Conservation (phyloP, 192 early-diverging fungal species). For the Rhizophagus clarus region DNA sequence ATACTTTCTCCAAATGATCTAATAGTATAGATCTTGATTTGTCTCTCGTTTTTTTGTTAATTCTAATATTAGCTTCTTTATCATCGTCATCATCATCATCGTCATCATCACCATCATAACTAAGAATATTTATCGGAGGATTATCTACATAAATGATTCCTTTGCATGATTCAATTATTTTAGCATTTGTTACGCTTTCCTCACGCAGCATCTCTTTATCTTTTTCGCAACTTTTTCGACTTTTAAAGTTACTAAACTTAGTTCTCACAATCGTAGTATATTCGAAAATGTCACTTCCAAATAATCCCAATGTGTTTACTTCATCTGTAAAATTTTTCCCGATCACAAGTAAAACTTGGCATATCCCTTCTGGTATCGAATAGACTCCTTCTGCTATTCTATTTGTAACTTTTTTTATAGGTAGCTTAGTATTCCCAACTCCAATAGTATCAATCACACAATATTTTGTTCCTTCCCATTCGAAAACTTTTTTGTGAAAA, state of each 20-base stretch:
- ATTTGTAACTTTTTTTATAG: neutral
- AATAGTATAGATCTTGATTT: neutral
- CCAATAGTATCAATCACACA: slow-evolving; percentile 9
- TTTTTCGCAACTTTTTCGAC: neutral
- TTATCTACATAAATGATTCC: slow-evolving; percentile 13
- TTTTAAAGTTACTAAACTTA: neutral
- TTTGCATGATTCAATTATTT: neutral
- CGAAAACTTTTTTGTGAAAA: neutral
- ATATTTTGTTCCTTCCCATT: neutral
- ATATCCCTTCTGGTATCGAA: neutral
- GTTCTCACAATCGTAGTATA: slow-evolving; percentile 17
- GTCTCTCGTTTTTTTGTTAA: neutral
- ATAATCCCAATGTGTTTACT: neutral
- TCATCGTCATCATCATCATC: neutral
- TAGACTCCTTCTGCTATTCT: neutral
- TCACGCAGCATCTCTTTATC: neutral
- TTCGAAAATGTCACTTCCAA: neutral
- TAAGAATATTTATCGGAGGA: neutral
- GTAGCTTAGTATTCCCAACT: neutral
- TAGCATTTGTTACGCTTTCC: neutral
- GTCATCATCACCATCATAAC: too few relatives aligned
- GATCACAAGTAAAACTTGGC: neutral
- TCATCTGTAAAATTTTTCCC: neutral
- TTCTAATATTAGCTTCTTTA: neutral
- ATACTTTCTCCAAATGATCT: neutral